A percentile compares a stretch with the other conserved stretches of the same genome.
These are phyloP conservation scores for Amniculicola lignicola DNA, from an alignment of 495 filamentous ascomycete species.

Conservation along the genomic window DNA sequence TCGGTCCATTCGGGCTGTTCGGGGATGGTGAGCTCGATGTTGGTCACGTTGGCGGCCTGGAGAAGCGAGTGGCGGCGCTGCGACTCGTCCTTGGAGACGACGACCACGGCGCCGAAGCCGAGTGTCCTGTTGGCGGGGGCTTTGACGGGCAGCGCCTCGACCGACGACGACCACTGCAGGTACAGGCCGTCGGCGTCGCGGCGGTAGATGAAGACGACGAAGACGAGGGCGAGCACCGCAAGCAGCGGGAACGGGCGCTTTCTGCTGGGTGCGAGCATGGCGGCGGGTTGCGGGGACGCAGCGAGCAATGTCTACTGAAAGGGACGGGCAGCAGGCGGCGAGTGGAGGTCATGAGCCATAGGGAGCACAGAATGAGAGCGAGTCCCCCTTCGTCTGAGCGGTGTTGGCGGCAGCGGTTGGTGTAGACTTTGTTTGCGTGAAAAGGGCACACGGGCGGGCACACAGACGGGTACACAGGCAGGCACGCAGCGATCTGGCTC, in stretches of 20 bases:
- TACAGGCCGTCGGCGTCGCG: constrained; percentile 17
- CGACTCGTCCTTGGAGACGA: constrained; percentile 35
- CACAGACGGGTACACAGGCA: too few relatives aligned
- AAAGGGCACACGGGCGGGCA: too few relatives aligned
- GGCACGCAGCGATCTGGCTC: too few relatives aligned
- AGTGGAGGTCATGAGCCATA: too few relatives aligned
- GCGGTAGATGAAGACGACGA: constrained; percentile 28
- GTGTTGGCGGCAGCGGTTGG: too few relatives aligned
- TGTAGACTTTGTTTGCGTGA: too few relatives aligned
- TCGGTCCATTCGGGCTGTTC: constrained; percentile 40
- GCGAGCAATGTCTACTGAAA: too few relatives aligned
- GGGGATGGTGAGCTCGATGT: constrained; percentile 40
- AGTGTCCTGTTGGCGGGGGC: constrained; percentile 26
- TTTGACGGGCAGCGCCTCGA: constrained; percentile 1
- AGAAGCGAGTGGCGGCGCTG: constrained; percentile 34
- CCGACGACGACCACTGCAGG: constrained; percentile 10
- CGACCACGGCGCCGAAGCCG: constrained; percentile 39
- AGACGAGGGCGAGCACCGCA: constrained; percentile 8
- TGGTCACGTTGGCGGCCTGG: constrained; percentile 40
- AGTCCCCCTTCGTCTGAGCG: too few relatives aligned
- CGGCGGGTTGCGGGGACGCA: not conserved
- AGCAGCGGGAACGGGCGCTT: constrained; percentile 23
- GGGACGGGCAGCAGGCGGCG: not conserved
- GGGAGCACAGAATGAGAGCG: too few relatives aligned
- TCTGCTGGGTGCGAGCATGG: constrained; percentile 24